Evolutionary conservation across 148 eudicot species (phyloP).

Genomic region (Drosera capensis): DNA sequence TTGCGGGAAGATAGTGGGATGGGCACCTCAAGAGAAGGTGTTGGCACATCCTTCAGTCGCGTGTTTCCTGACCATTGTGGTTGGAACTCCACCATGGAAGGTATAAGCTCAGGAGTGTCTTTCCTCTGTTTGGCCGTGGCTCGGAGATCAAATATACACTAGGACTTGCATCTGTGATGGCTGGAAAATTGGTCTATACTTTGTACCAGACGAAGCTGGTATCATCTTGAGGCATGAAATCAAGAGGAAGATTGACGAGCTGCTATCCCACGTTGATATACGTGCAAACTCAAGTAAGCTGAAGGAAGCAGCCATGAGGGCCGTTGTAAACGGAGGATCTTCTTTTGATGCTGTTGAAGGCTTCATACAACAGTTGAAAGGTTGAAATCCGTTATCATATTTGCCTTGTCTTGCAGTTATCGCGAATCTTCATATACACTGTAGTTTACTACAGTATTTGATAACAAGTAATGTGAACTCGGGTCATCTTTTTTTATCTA

Average conservation of each 20-base stretch:
- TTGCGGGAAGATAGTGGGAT: slow-evolving; percentile 21
- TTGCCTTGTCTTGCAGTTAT: too few relatives aligned
- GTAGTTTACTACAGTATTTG: too few relatives aligned
- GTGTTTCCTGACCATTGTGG: slow-evolving; percentile 35
- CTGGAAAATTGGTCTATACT: slow-evolving; percentile 23
- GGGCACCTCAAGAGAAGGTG: slow-evolving; percentile 40
- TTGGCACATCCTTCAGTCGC: slow-evolving; percentile 25
- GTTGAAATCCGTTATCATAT: too few relatives aligned
- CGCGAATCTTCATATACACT: too few relatives aligned
- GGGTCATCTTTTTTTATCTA: too few relatives aligned
- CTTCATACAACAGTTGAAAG: slow-evolving; percentile 5
- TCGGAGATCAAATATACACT: slow-evolving; percentile 25
- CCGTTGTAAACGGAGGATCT: slow-evolving; percentile 10
- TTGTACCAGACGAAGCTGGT: slow-evolving; percentile 9
- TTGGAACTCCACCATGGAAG: slow-evolving; percentile 38
- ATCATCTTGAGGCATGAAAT: slow-evolving; percentile 18
- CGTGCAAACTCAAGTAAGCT: slow-evolving; percentile 5
- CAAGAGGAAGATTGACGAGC: slow-evolving; percentile 15
- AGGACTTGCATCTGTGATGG: slow-evolving; percentile 23
- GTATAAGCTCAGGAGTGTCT: slow-evolving; percentile 23
- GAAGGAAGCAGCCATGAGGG: slow-evolving; percentile 6
- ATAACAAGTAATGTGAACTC: too few relatives aligned
- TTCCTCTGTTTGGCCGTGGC: slow-evolving; percentile 40
- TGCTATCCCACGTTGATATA: slow-evolving; percentile 8
- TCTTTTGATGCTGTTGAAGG: slow-evolving; percentile 6